Evolutionary conservation across 768 basidiomycete genomes (phyloP).

Genomic region (Rhodotorula kratochvilovae): DNA sequence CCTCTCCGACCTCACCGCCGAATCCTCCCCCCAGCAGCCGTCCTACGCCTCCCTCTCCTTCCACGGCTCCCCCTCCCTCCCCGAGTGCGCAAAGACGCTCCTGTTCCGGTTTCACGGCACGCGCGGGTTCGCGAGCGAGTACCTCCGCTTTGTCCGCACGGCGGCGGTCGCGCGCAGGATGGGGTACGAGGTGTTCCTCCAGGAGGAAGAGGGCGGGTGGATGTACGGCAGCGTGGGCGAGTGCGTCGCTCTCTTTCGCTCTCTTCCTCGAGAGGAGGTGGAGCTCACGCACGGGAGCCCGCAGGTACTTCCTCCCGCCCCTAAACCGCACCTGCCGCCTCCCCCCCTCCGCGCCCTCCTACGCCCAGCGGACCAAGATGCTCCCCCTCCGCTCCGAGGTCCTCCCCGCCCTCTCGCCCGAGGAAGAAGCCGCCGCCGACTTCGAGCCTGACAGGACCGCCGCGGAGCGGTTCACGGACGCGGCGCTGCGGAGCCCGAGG

Average conservation of each 20-base stretch:
- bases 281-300: too few species aligned
- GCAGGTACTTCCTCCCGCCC: slow-evolving; percentile 1
- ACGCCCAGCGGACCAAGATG: background rate
- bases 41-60: background rate
- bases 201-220: background rate
- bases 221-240: background rate
- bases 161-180: background rate
- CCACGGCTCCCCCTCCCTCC: background rate
- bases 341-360: background rate
- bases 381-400: background rate
- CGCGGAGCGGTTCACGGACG: background rate
- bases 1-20: background rate
- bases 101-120: background rate
- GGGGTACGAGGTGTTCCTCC: slow-evolving; percentile 1
- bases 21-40: background rate
- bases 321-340: background rate
- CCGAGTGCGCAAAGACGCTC: background rate
- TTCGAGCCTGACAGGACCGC: background rate
- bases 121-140: background rate
- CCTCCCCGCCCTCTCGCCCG: background rate
- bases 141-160: background rate
- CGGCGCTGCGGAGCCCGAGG: background rate
- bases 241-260: too few species aligned
- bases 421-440: too few species aligned
- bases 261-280: background rate